These are phyloP conservation scores for Albifimbria verrucaria DNA, from an alignment of 2,329 filamentous ascomycete species.

Conservation along the genomic window DNA sequence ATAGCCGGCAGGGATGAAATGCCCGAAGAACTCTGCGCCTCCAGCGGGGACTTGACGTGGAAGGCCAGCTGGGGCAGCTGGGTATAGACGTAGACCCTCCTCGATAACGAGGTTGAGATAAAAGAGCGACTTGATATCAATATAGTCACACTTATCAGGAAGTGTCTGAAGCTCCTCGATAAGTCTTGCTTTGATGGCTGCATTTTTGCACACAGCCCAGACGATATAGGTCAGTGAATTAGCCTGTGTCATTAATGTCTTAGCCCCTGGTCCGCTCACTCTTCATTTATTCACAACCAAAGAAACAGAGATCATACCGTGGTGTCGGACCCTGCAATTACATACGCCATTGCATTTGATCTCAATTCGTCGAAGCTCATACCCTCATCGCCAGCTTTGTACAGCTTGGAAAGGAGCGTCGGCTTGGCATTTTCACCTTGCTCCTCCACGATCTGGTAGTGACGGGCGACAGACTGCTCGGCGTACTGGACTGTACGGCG, in stretches of 20 bases:
- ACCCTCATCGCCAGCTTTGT: not conserved
- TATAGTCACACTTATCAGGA: slow-evolving; percentile 11
- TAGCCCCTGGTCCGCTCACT: no score
- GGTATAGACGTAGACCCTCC: slow-evolving; percentile 42
- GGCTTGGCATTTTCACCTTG: not conserved
- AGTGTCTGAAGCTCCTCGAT: not conserved
- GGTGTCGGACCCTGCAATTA: slow-evolving; percentile 47
- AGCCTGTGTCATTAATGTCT: no score
- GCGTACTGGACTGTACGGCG: not conserved
- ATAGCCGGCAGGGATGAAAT: slow-evolving; percentile 34
- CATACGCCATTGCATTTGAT: slow-evolving; percentile 32
- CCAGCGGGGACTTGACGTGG: slow-evolving; percentile 35
- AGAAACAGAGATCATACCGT: no score
- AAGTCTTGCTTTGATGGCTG: not conserved
- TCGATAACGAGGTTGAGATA: slow-evolving; percentile 40
- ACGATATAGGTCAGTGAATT: slow-evolving; percentile 43
- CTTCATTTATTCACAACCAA: no score
- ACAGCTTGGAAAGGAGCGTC: not conserved
- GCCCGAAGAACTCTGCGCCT: slow-evolving; percentile 34
- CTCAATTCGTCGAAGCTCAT: slow-evolving; percentile 1
- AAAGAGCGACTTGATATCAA: slow-evolving; percentile 31
- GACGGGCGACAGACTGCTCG: not conserved
- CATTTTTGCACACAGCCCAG: slow-evolving; percentile 22
- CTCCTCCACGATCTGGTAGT: not conserved
- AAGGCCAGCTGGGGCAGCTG: slow-evolving; percentile 34